Base-by-base conservation (phyloP, 805 yeast genomes). In the Saccharomyces kudriavzevii region DNA sequence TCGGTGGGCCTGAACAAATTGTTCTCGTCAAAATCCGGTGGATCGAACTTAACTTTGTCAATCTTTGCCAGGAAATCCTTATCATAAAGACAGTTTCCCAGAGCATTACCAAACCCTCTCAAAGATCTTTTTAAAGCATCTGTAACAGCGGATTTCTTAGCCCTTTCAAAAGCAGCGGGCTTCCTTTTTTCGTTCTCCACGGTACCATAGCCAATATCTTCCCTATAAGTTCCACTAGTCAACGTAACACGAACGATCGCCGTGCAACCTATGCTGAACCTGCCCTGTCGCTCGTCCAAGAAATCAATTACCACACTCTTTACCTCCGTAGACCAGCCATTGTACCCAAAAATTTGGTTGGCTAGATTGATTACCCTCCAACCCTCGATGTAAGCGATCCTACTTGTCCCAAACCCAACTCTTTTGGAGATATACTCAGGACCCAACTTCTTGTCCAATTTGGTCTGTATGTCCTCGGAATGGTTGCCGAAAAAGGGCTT, bases 51-150 rank as follows among this genome's bases (percentile, higher is more conserved):
- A 1, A 74, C 76, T 48, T 68, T 71, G 49, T 74, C 74, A 27
- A 74, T 74, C 58, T 68, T 72, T 5, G 69, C 75, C 45, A 85
- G 66, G 54, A 83, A 84, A 50, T 80, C 82, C 60, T 84, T 84
- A 65, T 87, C 95, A 61, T 87, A 87, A n/a, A 87, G 76, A 69
- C 96, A 87, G 62, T 87, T 87, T 0, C 95, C 96, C 63, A 87
- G 70, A 0, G 88, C 89, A 65, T 86, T 87, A 48, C 96, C 96
- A 66, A 85, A 87, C 54, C 87, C 84, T 64, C 95, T 76, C 55
- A 87, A 73, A 24, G 91, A 86, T 58, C 96, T 73, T 64, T 87
- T 87, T 62, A 87, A 69, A 0, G 88, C 96, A 70, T 87, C 96
- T 0, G 96, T 87, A 48, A 84, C 81, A 0, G 94, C 94, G 58